Conservation (phyloP, 1,284 basidiomycete genomes). For the Pyrrhoderma lamaoense region DNA sequence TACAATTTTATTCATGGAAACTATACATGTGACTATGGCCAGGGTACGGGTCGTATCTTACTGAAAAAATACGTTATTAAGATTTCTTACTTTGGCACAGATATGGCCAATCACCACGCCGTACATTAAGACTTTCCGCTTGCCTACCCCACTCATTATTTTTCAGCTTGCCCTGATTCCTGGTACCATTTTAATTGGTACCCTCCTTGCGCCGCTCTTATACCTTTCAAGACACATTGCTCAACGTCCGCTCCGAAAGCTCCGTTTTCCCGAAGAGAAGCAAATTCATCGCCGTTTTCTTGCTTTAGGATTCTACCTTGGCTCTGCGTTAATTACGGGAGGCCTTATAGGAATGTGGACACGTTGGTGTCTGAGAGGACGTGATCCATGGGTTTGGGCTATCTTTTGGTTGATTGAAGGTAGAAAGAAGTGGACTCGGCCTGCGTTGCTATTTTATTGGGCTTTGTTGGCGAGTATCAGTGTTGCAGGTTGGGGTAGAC, state of each 20-base stretch:
- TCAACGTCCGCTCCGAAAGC: conserved; percentile 82
- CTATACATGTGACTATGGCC: conserved; percentile 73
- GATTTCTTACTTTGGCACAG: conserved; percentile 34
- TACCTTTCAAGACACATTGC: conserved; percentile 91
- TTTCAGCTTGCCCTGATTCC: conserved; percentile 93
- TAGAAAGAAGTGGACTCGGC: conserved; percentile 73
- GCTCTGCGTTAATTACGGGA: conserved; percentile 70
- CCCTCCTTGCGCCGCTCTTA: conserved; percentile 90
- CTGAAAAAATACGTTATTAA: not conserved
- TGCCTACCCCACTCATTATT: conserved; percentile 86
- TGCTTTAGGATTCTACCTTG: conserved; percentile 81
- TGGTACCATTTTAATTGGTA: conserved; percentile 87
- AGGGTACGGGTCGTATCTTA: conserved; percentile 44
- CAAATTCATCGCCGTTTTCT: conserved; percentile 77
- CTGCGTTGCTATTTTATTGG: conserved; percentile 83
- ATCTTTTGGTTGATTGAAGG: conserved; percentile 73
- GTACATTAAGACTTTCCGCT: conserved; percentile 87
- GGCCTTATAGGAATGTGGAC: conserved; percentile 92
- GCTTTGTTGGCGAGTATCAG: conserved; percentile 70
- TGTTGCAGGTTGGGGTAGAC: conserved; percentile 89
- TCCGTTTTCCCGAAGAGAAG: conserved; percentile 86
- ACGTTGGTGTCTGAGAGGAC: conserved; percentile 76
- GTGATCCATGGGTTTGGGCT: conserved; percentile 89
- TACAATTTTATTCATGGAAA: conserved; percentile 81
- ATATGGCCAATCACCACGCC: conserved; percentile 76